Evolutionary conservation across 352 stramenopile species (phyloP).

Genomic region (Phytophthora megakarya): DNA sequence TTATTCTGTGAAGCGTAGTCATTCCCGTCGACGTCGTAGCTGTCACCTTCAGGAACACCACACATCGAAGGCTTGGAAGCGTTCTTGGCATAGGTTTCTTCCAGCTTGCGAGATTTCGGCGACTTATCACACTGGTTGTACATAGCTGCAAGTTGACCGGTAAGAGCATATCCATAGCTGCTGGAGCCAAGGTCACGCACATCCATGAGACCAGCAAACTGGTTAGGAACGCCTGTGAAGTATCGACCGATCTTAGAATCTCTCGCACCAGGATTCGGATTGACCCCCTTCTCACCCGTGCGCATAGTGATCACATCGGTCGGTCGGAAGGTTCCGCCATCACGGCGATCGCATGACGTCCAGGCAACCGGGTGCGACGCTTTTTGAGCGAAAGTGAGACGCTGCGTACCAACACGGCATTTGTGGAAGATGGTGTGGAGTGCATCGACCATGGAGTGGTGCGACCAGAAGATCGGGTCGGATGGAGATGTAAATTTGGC

Average conservation of each 20-base stretch:
- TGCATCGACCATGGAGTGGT: slow-evolving; percentile 71
- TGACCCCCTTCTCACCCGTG: slow-evolving; percentile 41
- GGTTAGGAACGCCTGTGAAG: slow-evolving; percentile 40
- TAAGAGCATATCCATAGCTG: slow-evolving; percentile 66
- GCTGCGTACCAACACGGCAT: slow-evolving; percentile 53
- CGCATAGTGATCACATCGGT: slow-evolving; percentile 52
- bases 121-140: slow-evolving; percentile 46
- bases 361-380: slow-evolving; percentile 46
- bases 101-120: slow-evolving; percentile 26
- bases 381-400: slow-evolving; percentile 58
- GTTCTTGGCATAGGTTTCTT: slow-evolving; percentile 20
- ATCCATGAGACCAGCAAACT: too few relatives aligned
- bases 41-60: slow-evolving; percentile 10
- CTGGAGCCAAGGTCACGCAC: slow-evolving; percentile 44
- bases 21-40: slow-evolving; percentile 8
- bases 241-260: slow-evolving; percentile 43
- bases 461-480: slow-evolving; percentile 80
- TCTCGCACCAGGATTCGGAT: slow-evolving; percentile 35
- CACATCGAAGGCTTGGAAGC: slow-evolving; percentile 18
- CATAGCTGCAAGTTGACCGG: slow-evolving; percentile 45
- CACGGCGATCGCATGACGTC: slow-evolving; percentile 54
- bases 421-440: slow-evolving; percentile 75
- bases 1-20: slow-evolving; percentile 32
- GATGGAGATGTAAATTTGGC: slow-evolving; percentile 49
- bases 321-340: slow-evolving; percentile 43